phyloP scores from a whole-genome alignment of 208 protist species.

The Crithidia thermophila region DNA sequence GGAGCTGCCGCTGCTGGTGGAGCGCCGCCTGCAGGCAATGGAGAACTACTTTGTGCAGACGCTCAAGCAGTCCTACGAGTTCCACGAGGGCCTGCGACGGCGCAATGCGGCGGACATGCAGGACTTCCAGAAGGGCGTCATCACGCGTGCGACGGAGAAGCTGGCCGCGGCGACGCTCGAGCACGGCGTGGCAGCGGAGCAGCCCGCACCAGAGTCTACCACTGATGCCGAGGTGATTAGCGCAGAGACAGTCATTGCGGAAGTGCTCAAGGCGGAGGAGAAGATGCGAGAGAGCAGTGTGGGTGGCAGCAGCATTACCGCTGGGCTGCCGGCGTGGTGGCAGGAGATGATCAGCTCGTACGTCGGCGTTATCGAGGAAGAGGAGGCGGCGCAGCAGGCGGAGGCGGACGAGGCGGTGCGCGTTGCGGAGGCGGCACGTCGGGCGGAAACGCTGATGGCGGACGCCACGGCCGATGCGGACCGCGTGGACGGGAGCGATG shows the following conservation, averaged over 20 bases:
- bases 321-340: slow-evolving; percentile 54
- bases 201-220: background rate
- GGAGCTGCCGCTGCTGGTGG: slow-evolving; percentile 74
- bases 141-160: slow-evolving; percentile 50
- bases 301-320: slow-evolving; percentile 2
- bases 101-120: slow-evolving; percentile 71
- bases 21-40: slow-evolving; percentile 79
- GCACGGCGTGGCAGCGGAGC: background rate
- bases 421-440: slow-evolving; percentile 18
- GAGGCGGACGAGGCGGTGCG: slow-evolving; percentile 27
- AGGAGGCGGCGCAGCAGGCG: slow-evolving; percentile 26
- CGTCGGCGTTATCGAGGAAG: slow-evolving; percentile 44
- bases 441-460: slow-evolving; percentile 17
- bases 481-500: slow-evolving; percentile 9
- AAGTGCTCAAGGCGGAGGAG: slow-evolving; percentile 35
- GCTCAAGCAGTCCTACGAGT: slow-evolving; percentile 61
- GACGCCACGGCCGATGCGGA: slow-evolving; percentile 31
- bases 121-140: slow-evolving; percentile 64
- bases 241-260: slow-evolving; percentile 12
- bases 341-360: slow-evolving; percentile 45
- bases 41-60: slow-evolving; percentile 81
- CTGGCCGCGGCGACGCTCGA: slow-evolving; percentile 40
- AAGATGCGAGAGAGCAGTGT: too few species aligned
- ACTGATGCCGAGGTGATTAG: background rate
- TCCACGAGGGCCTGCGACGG: slow-evolving; percentile 56